These are phyloP conservation scores for Corymbia calophylla DNA, from an alignment of 441 rosid genomes.

Conservation along the genomic window DNA sequence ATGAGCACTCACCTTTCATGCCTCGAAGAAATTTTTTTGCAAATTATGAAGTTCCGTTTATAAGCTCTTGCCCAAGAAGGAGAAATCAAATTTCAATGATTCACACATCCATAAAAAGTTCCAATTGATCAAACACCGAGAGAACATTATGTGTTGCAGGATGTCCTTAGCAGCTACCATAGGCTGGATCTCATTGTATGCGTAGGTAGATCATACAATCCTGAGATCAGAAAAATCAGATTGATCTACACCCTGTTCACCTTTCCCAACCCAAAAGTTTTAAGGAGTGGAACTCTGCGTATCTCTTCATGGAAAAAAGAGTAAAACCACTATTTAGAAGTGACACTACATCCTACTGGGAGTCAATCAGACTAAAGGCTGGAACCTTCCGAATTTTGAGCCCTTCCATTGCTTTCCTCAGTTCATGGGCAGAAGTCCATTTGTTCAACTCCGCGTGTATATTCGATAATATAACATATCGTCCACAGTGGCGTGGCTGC, in stretches of 20 bases:
- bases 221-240: neutral
- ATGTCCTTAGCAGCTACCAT: neutral
- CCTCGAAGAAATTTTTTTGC: neutral
- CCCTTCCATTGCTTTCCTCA: slow-evolving; percentile 37
- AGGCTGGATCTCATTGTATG: neutral
- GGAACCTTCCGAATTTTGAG: slow-evolving; percentile 38
- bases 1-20: neutral
- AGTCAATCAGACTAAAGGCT: slow-evolving; percentile 38
- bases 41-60: neutral
- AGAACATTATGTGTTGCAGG: neutral
- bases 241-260: neutral
- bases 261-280: neutral
- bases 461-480: slow-evolving; percentile 33
- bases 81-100: neutral
- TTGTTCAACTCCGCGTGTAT: slow-evolving; percentile 38
- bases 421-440: slow-evolving; percentile 45
- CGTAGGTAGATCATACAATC: neutral
- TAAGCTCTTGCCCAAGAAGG: neutral
- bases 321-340: neutral
- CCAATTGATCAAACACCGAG: neutral
- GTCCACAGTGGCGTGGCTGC: slow-evolving; percentile 48
- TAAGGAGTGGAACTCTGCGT: neutral
- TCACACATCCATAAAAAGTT: neutral
- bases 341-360: neutral
- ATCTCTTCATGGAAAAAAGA: neutral